Percentiles rank a stretch among this genome's conserved stretches.
Evolutionary conservation across 805 yeast species (phyloP).

Genomic region (Hanseniaspora lachancei): DNA sequence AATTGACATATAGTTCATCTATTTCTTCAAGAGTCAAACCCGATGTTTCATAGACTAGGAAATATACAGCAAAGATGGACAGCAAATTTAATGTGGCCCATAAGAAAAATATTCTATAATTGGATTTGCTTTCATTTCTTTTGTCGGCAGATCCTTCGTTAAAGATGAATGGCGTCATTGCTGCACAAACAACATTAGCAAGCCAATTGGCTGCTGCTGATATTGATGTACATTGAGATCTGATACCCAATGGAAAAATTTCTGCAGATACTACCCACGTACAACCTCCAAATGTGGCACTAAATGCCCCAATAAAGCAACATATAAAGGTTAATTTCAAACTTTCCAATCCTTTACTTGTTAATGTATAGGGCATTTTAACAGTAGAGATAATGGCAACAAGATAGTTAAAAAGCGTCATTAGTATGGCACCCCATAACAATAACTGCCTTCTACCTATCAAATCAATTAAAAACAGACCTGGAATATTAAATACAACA

Average conservation of each 20-base stretch:
- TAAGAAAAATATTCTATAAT: slow-evolving; percentile 61
- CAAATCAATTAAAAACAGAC: slow-evolving; percentile 61
- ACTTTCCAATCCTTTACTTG: slow-evolving; percentile 3
- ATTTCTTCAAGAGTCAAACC: slow-evolving; percentile 72
- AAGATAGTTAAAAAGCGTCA: slow-evolving; percentile 53
- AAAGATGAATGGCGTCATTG: slow-evolving; percentile 59
- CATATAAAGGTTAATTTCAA: slow-evolving; percentile 41
- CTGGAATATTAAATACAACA: slow-evolving; percentile 70
- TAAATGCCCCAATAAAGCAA: slow-evolving; percentile 60
- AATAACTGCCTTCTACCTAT: slow-evolving; percentile 67
- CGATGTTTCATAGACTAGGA: slow-evolving; percentile 64
- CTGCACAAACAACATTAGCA: slow-evolving; percentile 63
- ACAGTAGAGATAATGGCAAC: slow-evolving; percentile 54
- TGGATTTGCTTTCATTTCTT: slow-evolving; percentile 21
- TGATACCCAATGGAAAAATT: slow-evolving; percentile 54
- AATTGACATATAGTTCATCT: slow-evolving; percentile 55
- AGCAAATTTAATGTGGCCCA: slow-evolving; percentile 62
- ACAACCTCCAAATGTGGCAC: slow-evolving; percentile 73
- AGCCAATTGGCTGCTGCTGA: slow-evolving; percentile 73
- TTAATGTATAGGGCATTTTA: slow-evolving; percentile 28
- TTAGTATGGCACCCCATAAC: slow-evolving; percentile 61
- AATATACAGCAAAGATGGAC: slow-evolving; percentile 50
- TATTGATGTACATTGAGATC: slow-evolving; percentile 65
- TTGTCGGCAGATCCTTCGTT: slow-evolving; percentile 37
- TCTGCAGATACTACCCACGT: slow-evolving; percentile 62